Evolutionary conservation across 2,329 filamentous ascomycete species (phyloP), one percentile per base, ranked within the genome.

Genomic region (Stagonosporopsis rhizophila): DNA sequence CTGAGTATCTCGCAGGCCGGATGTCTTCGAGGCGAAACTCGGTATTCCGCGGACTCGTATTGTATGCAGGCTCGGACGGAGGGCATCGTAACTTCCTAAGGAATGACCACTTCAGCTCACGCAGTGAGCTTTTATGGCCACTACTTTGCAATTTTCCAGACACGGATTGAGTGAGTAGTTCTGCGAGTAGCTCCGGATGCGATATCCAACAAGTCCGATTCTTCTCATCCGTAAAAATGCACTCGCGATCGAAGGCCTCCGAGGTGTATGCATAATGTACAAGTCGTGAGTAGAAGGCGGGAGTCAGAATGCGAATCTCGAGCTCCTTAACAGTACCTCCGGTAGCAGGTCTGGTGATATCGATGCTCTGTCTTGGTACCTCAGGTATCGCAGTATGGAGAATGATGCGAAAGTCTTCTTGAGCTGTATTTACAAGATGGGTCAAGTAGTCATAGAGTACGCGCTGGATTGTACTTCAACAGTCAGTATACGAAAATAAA

Each of bases 281-380:
- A 44, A 90, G 86, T 25, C 87, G 82, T 12, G 83, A 81, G 75
- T 91, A 91, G 67, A 91, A 91, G 0, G 77, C 79, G 0, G 89
- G 88, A 0, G 85, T 88, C 19, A 89, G 71, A 4, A 90, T 77
- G 49, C 81, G 82, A 44, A 90, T 75, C 39, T 84, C 82, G 6
- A 89, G 46, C 0, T 80, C 72, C 20, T 80, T 74, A 2, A 58
- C 56, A 2, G 49, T 35, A 2, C 57, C 46, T 4, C 49, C 61
- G 2, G 25, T 49, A 17, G 41, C 40, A 17, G 56, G 45, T n/a
- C 61, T 60, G 78, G 23, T 74, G 12, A 28, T 39, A 2, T 48
- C 49, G 2, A 73, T 61, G 1, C 37, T 52, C n/a, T 65, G 57
- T n/a, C 60, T 59, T 11, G 61, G 61, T 4, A 39, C 46, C 14